Base-by-base conservation (phyloP, 2,329 filamentous ascomycete species). In the Colletotrichum sp. region DNA sequence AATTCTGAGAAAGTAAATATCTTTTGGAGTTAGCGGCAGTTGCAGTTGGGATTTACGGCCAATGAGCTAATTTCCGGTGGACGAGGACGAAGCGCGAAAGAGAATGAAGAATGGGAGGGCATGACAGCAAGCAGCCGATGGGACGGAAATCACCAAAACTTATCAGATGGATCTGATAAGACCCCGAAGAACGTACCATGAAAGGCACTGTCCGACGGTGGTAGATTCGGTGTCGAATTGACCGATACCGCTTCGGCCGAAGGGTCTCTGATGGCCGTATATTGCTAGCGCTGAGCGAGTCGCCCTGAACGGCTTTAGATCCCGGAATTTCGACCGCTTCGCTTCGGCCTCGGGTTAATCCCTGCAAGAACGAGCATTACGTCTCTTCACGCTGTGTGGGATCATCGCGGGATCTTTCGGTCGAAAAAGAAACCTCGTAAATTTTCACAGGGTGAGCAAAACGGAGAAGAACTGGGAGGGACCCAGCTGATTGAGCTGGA, bases 111-210 rank as follows among this genome's bases (percentile, higher is more conserved):
- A 28, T n/a, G 57, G 8, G 28, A 68, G 30, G 30, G 24, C n/a
- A 28, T 21, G 8, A 3, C 15, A 18, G 49, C 24, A 49, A 63
- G 21, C n/a, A 28, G 32, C 26, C 44, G 57, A 69, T 62, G 16
- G 64, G 28, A 59, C 28, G 62, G 55, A 60, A 30, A 44, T 64
- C 28, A 28, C 63, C 4, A 39, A 57, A 32, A 71, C 75, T 81
- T 83, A 84, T 84, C 82, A 79, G 82, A 84, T 83, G 77, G 57
- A 84, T 84, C 82, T 80, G 83, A 84, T 84, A 83, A 84, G 77
- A 79, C 73, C 57, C 52, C 3, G 36, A 49, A 28, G 30, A 70
- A 44, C 34, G 28, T 15, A 18, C 24, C 4, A 32, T 21, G 26
- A 30, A 49, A 44, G 64, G 30, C n/a, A 18, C 28, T 16, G 28